Base-by-base conservation (phyloP, 495 filamentous ascomycete species). In the Aspergillus sparsus region DNA sequence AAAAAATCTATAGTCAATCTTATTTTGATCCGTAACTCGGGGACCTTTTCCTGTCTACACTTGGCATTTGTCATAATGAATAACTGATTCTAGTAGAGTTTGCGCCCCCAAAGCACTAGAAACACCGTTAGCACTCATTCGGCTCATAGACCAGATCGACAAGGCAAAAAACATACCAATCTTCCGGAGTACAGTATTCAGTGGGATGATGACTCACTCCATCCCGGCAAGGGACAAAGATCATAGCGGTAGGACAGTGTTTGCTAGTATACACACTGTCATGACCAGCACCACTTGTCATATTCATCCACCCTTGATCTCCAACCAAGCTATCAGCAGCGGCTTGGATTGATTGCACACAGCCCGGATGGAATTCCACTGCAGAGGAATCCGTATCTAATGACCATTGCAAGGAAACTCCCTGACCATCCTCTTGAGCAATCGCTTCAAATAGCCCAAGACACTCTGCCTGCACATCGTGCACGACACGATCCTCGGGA, bases 191-290 rank as follows among this genome's bases (percentile, higher is more conserved):
- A 36, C 77, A 82, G 58, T 82, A 85, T 68, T 87, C 85, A 6
- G 67, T 68, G 16, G 85, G 85, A 75, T 87, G 83, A 66, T 87
- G 85, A 53, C 81, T 85, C 42, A 87, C 74, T 6, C 85, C 85
- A 63, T 86, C 82, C 49, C 75, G 71, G 56, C 80, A 84, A 21
- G 83, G 83, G 16, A 87, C 83, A 63, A 88, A 87, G 27, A 87
- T 85, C 85, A 88, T 87, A 21, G 78, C 79, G 15, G 83, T 80
- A 9, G 84, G 84, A 59, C 77, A 81, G 45, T 75, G 71, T 61
- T 77, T 75, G 55, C 76, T 83, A 27, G 83, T 80, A 68, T 82
- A 82, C 5, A 83, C 83, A 46, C 69, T 80, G 55, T 90, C 89
- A 68, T 92, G 88, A 4, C 79, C 80, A 21, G 81, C 81, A 7